phyloP scores from a whole-genome alignment of 2,329 filamentous ascomycete species.

The Paecilomyces sp. region DNA sequence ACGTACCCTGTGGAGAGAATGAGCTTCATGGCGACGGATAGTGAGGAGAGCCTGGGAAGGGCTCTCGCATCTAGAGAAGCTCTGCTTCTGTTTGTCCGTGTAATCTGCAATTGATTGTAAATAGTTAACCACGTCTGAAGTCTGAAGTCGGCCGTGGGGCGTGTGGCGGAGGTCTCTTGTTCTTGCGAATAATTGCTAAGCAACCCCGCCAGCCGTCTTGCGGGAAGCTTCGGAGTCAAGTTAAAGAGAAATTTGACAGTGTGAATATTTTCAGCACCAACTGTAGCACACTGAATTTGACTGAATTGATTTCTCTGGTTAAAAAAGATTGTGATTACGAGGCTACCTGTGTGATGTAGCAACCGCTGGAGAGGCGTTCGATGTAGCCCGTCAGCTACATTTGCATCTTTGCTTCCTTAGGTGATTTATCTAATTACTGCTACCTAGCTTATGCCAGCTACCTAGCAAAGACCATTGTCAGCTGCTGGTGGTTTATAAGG shows the following conservation, averaged over 20 bases:
- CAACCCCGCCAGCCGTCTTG: constrained; percentile 15
- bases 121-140: neutral
- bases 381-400: too few relatives aligned
- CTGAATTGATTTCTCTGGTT: too few relatives aligned
- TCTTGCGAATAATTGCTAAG: constrained; percentile 15
- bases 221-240: neutral
- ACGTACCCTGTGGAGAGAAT: constrained; percentile 79
- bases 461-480: neutral
- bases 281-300: neutral
- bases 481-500: neutral
- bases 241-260: neutral
- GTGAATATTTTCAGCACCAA: neutral
- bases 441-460: too few relatives aligned
- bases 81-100: neutral
- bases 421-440: too few relatives aligned
- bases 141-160: neutral
- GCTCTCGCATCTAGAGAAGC: constrained; percentile 1
- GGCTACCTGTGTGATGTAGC: too few relatives aligned
- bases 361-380: too few relatives aligned
- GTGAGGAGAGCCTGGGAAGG: constrained; percentile 8
- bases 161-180: neutral
- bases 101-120: neutral
- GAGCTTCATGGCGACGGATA: constrained; percentile 59
- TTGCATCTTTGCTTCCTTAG: too few relatives aligned
- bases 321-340: too few relatives aligned